A percentile compares a stretch with the other conserved stretches of the same genome.
phyloP scores from a whole-genome alignment of 306 rosid species.

The Sicyos baderoa region DNA sequence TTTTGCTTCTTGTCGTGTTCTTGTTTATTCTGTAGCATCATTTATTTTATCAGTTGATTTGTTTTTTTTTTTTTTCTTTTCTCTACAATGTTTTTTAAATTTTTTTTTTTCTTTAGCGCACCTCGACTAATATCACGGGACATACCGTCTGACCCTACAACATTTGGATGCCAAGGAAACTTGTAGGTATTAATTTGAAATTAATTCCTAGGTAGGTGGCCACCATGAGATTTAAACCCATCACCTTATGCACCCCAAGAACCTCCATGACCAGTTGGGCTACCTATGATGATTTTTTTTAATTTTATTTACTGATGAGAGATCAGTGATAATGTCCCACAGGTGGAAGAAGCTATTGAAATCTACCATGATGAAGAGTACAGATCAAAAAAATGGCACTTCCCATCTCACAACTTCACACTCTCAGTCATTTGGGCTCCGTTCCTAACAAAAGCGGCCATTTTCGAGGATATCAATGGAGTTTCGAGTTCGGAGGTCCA shows the following conservation, averaged over 20 bases:
- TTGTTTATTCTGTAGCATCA: conserved; percentile 11
- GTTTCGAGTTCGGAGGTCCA: conserved; percentile 56
- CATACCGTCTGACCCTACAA: too few species aligned
- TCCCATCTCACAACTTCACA: conserved; percentile 69
- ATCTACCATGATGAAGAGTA: conserved; percentile 74
- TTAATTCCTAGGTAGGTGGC: too few species aligned
- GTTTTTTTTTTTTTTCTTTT: conserved; percentile 9
- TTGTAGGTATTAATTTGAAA: too few species aligned
- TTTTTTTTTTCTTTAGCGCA: not conserved
- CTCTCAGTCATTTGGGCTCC: conserved; percentile 73
- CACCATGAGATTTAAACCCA: too few species aligned
- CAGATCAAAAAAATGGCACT: conserved; percentile 66
- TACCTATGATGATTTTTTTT: not conserved
- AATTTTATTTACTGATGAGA: conserved; percentile 10
- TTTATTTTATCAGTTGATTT: conserved; percentile 7
- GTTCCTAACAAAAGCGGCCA: conserved; percentile 59
- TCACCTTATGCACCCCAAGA: too few species aligned
- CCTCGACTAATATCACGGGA: too few species aligned
- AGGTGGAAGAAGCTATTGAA: conserved; percentile 66
- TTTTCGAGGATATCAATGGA: conserved; percentile 63
- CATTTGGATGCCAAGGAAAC: too few species aligned
- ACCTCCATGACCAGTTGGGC: too few species aligned
- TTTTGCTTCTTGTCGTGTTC: conserved; percentile 8
- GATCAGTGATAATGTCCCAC: conserved; percentile 25
- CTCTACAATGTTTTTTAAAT: conserved; percentile 13